These are phyloP conservation scores for Tetracladium setigerum DNA, from an alignment of 495 filamentous ascomycete genomes.

Conservation along the genomic window DNA sequence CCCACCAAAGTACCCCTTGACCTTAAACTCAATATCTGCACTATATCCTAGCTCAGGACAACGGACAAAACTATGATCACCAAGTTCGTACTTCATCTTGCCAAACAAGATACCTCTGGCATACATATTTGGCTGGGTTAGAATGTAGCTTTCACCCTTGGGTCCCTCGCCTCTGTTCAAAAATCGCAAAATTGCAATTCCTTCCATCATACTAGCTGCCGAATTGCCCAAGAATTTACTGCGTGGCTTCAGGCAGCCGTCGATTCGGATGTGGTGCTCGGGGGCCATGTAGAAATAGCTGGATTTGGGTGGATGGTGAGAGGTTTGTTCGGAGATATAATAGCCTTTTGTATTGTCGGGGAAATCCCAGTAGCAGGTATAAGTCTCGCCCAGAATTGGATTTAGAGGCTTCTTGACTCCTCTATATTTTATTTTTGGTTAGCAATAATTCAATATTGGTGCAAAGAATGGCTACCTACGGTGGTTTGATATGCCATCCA, in stretches of 20 bases:
- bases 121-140: conserved; percentile 99
- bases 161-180: conserved; percentile 63
- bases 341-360: conserved; percentile 78
- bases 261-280: conserved; percentile 88
- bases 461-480: conserved; percentile 47
- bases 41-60: conserved; percentile 80
- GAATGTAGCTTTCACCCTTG: conserved; percentile 78
- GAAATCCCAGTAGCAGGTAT: conserved; percentile 94
- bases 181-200: conserved; percentile 78
- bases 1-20: conserved; percentile 94
- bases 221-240: conserved; percentile 97
- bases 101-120: conserved; percentile 94
- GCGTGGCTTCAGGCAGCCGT: conserved; percentile 92
- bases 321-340: conserved; percentile 96
- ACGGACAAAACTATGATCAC: conserved; percentile 90
- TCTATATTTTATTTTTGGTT: conserved; percentile 35
- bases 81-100: conserved; percentile 99
- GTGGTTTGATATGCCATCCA: conserved; percentile 98
- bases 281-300: conserved; percentile 99
- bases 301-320: conserved; percentile 96
- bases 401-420: conserved; percentile 99
- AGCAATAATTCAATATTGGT: conserved; percentile 9
- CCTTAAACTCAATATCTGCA: conserved; percentile 98
- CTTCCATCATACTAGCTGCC: conserved; percentile 97
- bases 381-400: conserved; percentile 91